Conservation (phyloP, 2,329 filamentous ascomycete genomes). For the Aspergillus sp. region DNA sequence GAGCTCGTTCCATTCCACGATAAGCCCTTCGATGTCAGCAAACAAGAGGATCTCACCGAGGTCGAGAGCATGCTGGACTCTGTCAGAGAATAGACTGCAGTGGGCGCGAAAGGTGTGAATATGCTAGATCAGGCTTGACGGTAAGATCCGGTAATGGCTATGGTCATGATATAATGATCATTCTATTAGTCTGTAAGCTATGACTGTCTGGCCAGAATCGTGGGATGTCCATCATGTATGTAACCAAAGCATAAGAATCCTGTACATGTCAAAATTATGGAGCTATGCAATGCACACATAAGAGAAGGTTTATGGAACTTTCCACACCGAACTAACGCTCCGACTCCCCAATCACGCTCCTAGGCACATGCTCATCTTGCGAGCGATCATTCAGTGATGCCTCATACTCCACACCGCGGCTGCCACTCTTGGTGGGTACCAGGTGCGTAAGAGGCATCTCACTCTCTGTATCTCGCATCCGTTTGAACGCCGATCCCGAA, state of each 20-base stretch:
- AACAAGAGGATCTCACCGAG: background rate
- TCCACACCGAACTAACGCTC: background rate
- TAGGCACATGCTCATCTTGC: background rate
- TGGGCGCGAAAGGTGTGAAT: background rate
- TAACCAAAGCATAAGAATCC: no score
- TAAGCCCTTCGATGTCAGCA: background rate
- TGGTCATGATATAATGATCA: background rate
- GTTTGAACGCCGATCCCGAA: background rate
- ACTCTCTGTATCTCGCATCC: slow-evolving; percentile 2
- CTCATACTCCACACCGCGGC: background rate
- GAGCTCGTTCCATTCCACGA: background rate
- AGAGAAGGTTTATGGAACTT: background rate
- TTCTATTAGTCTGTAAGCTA: no score
- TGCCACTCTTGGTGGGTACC: background rate
- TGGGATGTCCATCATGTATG: no score
- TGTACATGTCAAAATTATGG: no score
- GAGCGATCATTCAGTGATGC: background rate
- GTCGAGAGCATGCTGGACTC: slow-evolving; percentile 1
- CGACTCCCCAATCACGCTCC: background rate
- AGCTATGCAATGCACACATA: no score
- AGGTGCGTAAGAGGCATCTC: background rate
- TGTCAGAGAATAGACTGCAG: slow-evolving; percentile 7
- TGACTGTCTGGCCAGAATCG: no score
- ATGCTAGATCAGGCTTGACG: no score
- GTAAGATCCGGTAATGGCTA: background rate